phyloP scores from a whole-genome alignment of 2,329 filamentous ascomycete genomes.

The Monilinia fructigena region DNA sequence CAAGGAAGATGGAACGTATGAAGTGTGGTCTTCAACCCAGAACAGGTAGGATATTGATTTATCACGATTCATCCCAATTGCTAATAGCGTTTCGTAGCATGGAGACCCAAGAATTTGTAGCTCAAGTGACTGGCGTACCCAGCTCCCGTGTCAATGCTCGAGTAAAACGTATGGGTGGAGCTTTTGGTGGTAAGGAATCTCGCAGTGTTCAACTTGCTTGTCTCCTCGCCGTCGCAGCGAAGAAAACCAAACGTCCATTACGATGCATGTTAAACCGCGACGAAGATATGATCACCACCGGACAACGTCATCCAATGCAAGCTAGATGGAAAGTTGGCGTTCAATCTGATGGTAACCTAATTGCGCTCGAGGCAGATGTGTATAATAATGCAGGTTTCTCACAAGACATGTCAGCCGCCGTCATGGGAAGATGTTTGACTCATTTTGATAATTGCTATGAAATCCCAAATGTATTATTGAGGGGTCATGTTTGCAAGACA shows the following conservation, averaged over 20 bases:
- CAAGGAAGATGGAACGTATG: conserved; percentile 87
- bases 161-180: conserved; percentile 90
- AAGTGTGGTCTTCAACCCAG: conserved; percentile 87
- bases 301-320: conserved; percentile 89
- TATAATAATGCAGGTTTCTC: conserved; percentile 88
- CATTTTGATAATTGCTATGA: conserved; percentile 85
- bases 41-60: conserved; percentile 56
- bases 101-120: conserved; percentile 85
- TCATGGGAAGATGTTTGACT: conserved; percentile 79
- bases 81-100: conserved; percentile 44
- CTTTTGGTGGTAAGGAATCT: conserved; percentile 92
- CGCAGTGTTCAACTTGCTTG: conserved; percentile 79
- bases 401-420: conserved; percentile 61
- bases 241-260: conserved; percentile 77
- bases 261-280: conserved; percentile 94
- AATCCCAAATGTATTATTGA: conserved; percentile 79
- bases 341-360: conserved; percentile 83
- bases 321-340: conserved; percentile 88
- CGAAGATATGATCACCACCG: conserved; percentile 87
- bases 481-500: conserved; percentile 83
- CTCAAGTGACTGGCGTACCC: conserved; percentile 77
- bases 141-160: conserved; percentile 85
- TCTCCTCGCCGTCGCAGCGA: conserved; percentile 79
- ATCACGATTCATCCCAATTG: neutral
- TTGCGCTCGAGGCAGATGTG: conserved; percentile 83